Evolutionary conservation across 495 filamentous ascomycete species (phyloP).

Genomic region (Lasiosphaeriaceae sp.): DNA sequence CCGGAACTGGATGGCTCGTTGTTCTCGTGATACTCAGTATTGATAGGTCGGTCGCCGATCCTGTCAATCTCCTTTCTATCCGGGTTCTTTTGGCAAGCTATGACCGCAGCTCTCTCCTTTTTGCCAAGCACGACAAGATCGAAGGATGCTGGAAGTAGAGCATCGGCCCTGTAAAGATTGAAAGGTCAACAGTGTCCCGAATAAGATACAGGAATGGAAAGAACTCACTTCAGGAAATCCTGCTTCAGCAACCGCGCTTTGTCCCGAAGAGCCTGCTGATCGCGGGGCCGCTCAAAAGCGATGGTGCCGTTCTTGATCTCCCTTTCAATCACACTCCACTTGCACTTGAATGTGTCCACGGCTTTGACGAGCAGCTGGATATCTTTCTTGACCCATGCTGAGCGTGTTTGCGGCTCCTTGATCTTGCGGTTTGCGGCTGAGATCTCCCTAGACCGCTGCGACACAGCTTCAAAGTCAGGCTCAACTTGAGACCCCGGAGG

Average conservation of each 20-base stretch:
- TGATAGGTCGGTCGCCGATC: constrained; percentile 25
- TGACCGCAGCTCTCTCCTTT: constrained; percentile 45
- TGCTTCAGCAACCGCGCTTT: constrained; percentile 63
- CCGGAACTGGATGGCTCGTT: neutral
- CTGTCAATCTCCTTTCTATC: constrained; percentile 41
- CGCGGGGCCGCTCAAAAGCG: constrained; percentile 40
- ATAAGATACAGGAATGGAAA: neutral
- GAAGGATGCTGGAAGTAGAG: constrained; percentile 42
- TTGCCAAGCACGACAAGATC: constrained; percentile 45
- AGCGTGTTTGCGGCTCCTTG: constrained; percentile 41
- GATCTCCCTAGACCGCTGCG: constrained; percentile 20
- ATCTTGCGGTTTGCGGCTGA: constrained; percentile 22
- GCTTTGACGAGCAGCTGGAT: constrained; percentile 44
- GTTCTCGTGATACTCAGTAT: constrained; percentile 22
- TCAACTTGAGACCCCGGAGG: constrained; percentile 18
- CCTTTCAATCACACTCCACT: constrained; percentile 51
- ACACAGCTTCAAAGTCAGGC: constrained; percentile 23
- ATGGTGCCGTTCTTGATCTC: constrained; percentile 23
- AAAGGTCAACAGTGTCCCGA: neutral
- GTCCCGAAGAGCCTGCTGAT: constrained; percentile 62
- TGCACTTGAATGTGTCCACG: constrained; percentile 46
- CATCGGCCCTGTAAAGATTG: constrained; percentile 22
- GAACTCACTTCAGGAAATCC: constrained; percentile 53
- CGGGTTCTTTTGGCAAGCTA: constrained; percentile 38
- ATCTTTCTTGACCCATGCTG: constrained; percentile 43